Evolutionary conservation across 139 green algal species (phyloP), one percentile per base, ranked within the genome.

Genomic region (Coccomyxa sp.): DNA sequence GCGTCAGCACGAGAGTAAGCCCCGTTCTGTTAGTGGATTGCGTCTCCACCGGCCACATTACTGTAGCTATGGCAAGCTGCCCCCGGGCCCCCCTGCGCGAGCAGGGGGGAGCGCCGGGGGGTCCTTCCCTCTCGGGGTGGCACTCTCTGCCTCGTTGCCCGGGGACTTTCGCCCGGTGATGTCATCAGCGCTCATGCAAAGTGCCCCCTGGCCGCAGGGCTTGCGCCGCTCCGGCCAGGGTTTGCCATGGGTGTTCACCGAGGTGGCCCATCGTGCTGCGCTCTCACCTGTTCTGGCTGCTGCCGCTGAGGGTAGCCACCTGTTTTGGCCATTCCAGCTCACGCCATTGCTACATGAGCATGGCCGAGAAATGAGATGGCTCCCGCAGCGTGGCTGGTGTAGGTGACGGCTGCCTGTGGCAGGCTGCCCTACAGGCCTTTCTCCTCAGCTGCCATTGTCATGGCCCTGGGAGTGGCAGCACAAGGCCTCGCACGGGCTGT

Each of bases 1-100:
- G 83, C 89, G 92, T 98, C 95, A 98, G 93, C 87, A 87, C 92
- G 86, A 96, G 94, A 98, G 94, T 98, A 97, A 98, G 94, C 95
- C 94, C 95, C 95, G 93, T 98, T 98, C 85, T 88, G 95, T 98
- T 98, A 73, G 83, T 92, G 88, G 82, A 86, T 90, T 89, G 82
- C 36, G 40, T 84, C 84, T 88, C 88, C 88, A 91, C 90, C 94
- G 95, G 90, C 92, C 89, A 98, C 93, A 98, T 98, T 90, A 98
- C 95, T 98, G 95, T 98, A 82, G 89, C 89, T 93, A 93, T 94
- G 94, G 95, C 93, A 83, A 98, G 92, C 93, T 97, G 93, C 94
- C 90, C 89, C 79, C 27, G 86, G 74, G 88, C 90, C 75, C 40
- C 16, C 36, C 75, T 41, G 50, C 55, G 39, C 84, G 73, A 39